Conservation (phyloP, 2,329 filamentous ascomycete species). For the Fusarium praegraminearum region DNA sequence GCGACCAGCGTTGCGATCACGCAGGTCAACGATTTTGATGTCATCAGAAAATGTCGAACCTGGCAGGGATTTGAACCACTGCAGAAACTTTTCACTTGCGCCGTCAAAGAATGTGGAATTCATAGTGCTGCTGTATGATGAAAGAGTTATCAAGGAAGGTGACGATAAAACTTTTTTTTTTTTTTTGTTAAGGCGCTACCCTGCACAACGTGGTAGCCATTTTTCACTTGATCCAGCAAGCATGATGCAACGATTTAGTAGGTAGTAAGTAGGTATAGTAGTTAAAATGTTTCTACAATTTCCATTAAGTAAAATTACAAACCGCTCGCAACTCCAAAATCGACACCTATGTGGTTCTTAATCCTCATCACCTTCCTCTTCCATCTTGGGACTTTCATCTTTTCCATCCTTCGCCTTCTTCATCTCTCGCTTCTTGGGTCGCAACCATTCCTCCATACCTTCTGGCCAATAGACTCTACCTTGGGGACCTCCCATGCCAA, state of each 20-base stretch:
- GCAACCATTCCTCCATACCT: conserved; percentile 90
- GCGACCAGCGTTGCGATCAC: conserved; percentile 63
- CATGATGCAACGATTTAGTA: background rate
- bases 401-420: conserved; percentile 59
- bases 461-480: conserved; percentile 90
- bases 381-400: conserved; percentile 1
- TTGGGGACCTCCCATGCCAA: conserved; percentile 88
- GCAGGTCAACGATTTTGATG: conserved; percentile 65
- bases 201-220: background rate
- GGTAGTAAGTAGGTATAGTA: too few species aligned
- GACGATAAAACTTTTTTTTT: conserved; percentile 39
- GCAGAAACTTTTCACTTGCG: conserved; percentile 60
- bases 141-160: background rate
- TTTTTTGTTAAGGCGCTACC: conserved; percentile 9
- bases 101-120: conserved; percentile 54
- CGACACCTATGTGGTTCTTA: background rate
- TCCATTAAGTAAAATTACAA: background rate
- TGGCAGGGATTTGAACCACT: conserved; percentile 66
- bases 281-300: background rate
- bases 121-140: conserved; percentile 15
- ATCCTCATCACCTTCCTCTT: conserved; percentile 38
- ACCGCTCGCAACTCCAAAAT: background rate
- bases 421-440: conserved; percentile 79
- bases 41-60: conserved; percentile 66
- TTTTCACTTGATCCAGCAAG: background rate